Evolutionary conservation across 169 alveolate genomes (phyloP).

Genomic region (Eimeria sp.): DNA sequence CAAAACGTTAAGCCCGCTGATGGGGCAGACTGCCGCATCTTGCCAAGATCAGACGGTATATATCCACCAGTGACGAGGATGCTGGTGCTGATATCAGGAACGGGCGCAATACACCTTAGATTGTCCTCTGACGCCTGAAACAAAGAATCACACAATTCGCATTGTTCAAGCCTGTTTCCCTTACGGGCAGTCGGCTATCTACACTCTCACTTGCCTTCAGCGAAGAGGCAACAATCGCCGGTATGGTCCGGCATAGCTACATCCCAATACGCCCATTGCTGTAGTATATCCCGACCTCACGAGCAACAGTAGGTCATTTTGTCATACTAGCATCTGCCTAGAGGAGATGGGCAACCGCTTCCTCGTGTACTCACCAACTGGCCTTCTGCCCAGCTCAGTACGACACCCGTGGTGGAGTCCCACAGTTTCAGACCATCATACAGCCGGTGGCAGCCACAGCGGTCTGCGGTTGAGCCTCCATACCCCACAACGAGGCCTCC

Average conservation of each 20-base stretch:
- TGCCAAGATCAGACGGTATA: not conserved
- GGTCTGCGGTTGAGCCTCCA: conserved; percentile 77
- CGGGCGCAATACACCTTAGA: conserved; percentile 35
- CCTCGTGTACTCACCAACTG: conserved; percentile 36
- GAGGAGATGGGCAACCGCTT: not conserved
- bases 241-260: not conserved
- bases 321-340: not conserved
- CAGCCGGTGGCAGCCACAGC: conserved; percentile 37
- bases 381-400: conserved; percentile 82
- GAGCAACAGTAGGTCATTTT: not conserved
- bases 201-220: not conserved
- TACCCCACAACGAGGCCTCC: conserved; percentile 81
- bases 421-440: conserved; percentile 79
- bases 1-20: conserved; percentile 71
- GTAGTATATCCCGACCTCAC: not conserved
- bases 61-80: conserved; percentile 72
- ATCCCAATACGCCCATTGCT: not conserved
- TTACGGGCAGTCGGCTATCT: not conserved
- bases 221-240: not conserved
- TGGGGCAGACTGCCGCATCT: conserved; percentile 14
- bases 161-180: not conserved
- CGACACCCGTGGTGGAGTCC: conserved; percentile 80
- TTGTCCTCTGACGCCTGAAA: conserved; percentile 39
- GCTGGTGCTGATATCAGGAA: conserved; percentile 65
- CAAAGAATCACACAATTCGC: not conserved